Evolutionary conservation across 2,329 filamentous ascomycete species (phyloP), one percentile per base, ranked within the genome.

Genomic region (Tolypocladium cylindrosporum): DNA sequence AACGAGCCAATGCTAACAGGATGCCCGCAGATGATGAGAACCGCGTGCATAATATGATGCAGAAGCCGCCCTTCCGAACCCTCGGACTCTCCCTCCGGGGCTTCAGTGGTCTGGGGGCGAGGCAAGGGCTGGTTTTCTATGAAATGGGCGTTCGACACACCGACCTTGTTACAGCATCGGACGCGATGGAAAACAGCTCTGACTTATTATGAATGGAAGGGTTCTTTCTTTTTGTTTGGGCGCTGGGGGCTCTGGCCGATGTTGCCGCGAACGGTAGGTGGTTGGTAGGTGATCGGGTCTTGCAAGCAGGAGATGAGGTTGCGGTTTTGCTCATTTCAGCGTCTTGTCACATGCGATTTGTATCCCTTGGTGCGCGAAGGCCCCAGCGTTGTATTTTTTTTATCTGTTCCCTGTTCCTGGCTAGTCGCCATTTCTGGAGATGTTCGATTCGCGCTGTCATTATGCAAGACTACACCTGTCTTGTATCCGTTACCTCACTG

Each of bases 111-210:
- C 81, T 81, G 82, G 76, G 77, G 82, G 85, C 74, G 76, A 79
- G 76, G 80, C 75, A 75, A 51, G 79, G 77, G 76, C 58, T 76
- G 84, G 83, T 77, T 51, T 6, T 88, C 84, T 80, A 84, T 99
- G 94, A 97, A 86, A 91, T 91, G 83, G 87, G 94, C 91, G 94
- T 97, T 89, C 91, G 93, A 90, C 94, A 97, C 93, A 96, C 82
- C 73, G 82, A 86, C 88, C 93, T 97, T 97, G 91, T 97, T 95
- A 90, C 83, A 77, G 79, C 77, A 82, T 90, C 92, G 93, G 86
- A 96, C 93, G 94, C 92, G 85, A 90, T 88, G 82, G 89, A 68
- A 87, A 89, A 91, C 88, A 95, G 89, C 90, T 97, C 93, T 97
- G 93, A 97, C 74, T 75, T 76, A 75, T 78, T 58, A 68, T 62